A percentile compares a stretch with the other conserved stretches of the same genome.
These are phyloP conservation scores for Phytomonas francai DNA, from an alignment of 208 protist genomes.

Conservation along the genomic window DNA sequence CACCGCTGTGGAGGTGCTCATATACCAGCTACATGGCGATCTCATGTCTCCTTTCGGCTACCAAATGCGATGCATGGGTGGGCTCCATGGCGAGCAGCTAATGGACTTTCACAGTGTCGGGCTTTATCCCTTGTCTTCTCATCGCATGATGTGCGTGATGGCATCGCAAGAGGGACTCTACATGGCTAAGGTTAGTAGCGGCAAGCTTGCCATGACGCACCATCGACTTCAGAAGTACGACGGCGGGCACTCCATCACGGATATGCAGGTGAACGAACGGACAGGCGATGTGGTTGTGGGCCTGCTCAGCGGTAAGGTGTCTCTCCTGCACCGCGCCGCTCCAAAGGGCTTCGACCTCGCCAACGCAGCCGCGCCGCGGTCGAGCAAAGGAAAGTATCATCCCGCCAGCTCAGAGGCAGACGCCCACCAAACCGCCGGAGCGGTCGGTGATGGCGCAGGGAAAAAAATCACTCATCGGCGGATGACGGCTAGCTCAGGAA, in stretches of 20 bases:
- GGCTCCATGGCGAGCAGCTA: slow-evolving; percentile 23
- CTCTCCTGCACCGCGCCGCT: slow-evolving; percentile 25
- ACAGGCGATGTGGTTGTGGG: slow-evolving; percentile 67
- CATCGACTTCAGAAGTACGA: slow-evolving; percentile 37
- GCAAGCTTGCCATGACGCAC: slow-evolving; percentile 32
- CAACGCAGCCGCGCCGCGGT: background rate
- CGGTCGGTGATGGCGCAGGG: background rate
- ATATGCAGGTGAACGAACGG: slow-evolving; percentile 33
- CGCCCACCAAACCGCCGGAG: background rate
- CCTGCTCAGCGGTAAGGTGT: slow-evolving; percentile 41
- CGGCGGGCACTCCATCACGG: slow-evolving; percentile 11
- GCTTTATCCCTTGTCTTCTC: slow-evolving; percentile 27
- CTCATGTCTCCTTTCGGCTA: background rate
- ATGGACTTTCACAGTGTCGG: slow-evolving; percentile 30
- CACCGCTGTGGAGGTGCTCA: slow-evolving; percentile 28
- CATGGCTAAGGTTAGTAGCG: slow-evolving; percentile 42
- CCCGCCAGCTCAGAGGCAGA: background rate
- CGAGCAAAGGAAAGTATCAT: background rate
- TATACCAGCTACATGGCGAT: slow-evolving; percentile 15
- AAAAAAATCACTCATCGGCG: background rate
- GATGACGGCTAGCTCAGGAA: background rate
- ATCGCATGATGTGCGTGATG: slow-evolving; percentile 32
- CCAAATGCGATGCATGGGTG: slow-evolving; percentile 25
- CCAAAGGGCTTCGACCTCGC: slow-evolving; percentile 13
- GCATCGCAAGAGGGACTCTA: slow-evolving; percentile 23